phyloP scores from a whole-genome alignment of 208 protist genomes.

The Jaenimonas drosophilae region DNA sequence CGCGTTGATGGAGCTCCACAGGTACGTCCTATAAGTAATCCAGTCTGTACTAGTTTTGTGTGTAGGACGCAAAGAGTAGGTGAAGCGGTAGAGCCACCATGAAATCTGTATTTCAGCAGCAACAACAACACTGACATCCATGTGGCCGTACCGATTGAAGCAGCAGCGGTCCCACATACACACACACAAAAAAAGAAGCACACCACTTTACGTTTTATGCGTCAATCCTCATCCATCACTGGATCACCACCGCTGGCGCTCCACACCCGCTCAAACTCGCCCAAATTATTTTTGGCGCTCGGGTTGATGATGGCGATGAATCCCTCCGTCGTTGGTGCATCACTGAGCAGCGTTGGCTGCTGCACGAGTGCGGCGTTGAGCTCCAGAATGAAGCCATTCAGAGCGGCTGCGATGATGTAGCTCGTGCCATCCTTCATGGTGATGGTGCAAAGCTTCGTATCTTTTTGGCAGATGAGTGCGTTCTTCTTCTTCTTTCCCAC shows the following conservation, averaged over 20 bases:
- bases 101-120: no score
- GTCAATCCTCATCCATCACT: conserved; percentile 29
- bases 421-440: conserved; percentile 26
- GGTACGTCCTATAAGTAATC: no score
- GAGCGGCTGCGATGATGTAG: conserved; percentile 58
- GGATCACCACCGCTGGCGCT: conserved; percentile 57
- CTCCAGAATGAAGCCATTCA: conserved; percentile 79
- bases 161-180: no score
- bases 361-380: conserved; percentile 48
- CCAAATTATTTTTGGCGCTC: conserved; percentile 35
- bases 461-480: conserved; percentile 60
- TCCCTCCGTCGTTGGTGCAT: conserved; percentile 50
- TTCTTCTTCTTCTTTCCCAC: conserved; percentile 83
- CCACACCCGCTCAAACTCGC: conserved; percentile 38
- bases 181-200: conserved; percentile 1
- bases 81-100: no score
- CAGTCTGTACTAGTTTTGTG: no score
- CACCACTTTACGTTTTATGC: neutral
- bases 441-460: conserved; percentile 69
- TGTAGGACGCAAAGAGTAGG: no score
- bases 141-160: no score
- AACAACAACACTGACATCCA: no score
- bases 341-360: conserved; percentile 37
- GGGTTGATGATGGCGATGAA: conserved; percentile 75
- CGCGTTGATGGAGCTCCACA: no score